Percentiles rank a stretch among this genome's conserved stretches.
Evolutionary conservation across 352 stramenopile species (phyloP).

Genomic region (Hyaloperonospora brassicae): DNA sequence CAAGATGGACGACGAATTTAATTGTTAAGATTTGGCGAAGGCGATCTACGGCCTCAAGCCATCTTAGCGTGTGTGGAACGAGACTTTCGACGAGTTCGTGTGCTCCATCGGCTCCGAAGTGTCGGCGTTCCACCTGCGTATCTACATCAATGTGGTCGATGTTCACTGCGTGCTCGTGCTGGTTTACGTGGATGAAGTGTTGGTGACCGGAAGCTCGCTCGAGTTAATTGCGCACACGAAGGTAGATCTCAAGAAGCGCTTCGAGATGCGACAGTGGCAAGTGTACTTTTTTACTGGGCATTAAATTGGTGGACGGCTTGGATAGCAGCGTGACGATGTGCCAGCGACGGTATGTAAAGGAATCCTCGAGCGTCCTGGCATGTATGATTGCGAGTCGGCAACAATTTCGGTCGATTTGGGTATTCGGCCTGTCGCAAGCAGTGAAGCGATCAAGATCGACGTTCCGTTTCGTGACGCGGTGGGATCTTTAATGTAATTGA

Average conservation of each 20-base stretch:
- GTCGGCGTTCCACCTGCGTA: too few relatives aligned
- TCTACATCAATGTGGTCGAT: too few relatives aligned
- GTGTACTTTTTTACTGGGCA: constrained; percentile 16
- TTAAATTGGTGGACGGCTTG: constrained; percentile 8
- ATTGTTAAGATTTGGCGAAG: too few relatives aligned
- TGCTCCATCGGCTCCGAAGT: too few relatives aligned
- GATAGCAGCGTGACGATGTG: constrained; percentile 15
- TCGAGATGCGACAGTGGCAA: constrained; percentile 9
- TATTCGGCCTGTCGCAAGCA: background rate
- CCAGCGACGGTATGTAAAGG: constrained; percentile 1
- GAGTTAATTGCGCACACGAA: constrained; percentile 11
- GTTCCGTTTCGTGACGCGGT: constrained; percentile 12
- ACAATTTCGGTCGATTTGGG: constrained; percentile 9
- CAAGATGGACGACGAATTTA: too few relatives aligned
- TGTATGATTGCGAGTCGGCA: constrained; percentile 11
- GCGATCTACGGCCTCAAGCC: too few relatives aligned
- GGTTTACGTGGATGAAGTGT: constrained; percentile 2
- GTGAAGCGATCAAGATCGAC: constrained; percentile 8
- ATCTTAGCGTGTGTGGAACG: too few relatives aligned
- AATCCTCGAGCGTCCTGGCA: constrained; percentile 17
- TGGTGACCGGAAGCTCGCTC: constrained; percentile 11
- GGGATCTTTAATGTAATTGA: constrained; percentile 17
- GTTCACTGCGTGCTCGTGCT: background rate
- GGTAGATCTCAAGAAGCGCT: constrained; percentile 11
- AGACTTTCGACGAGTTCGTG: too few relatives aligned